A percentile compares a stretch with the other conserved stretches of the same genome.
These are phyloP conservation scores for Maudiozyma humilis DNA, from an alignment of 1,139 yeast genomes.

Conservation along the genomic window DNA sequence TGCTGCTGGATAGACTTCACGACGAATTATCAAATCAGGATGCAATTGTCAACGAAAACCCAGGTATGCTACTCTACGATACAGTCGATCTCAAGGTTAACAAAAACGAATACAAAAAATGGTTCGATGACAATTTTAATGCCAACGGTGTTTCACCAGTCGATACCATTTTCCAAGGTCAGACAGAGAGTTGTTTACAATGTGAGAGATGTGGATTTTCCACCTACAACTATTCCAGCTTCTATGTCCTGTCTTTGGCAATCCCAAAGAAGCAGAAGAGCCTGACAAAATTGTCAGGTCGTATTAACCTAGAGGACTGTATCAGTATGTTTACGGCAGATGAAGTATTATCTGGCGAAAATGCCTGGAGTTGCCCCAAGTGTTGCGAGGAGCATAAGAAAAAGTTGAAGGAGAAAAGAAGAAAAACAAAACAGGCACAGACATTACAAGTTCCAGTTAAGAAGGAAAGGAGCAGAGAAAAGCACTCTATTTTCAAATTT, in stretches of 20 bases:
- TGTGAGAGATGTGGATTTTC: conserved; percentile 59
- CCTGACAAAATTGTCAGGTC: conserved; percentile 30
- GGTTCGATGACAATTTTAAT: conserved; percentile 47
- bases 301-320: conserved; percentile 49
- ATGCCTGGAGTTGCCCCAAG: conserved; percentile 73
- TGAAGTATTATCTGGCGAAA: conserved; percentile 60
- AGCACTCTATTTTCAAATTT: conserved; percentile 9
- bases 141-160: conserved; percentile 61
- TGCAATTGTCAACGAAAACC: conserved; percentile 34
- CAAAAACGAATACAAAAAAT: conserved; percentile 46
- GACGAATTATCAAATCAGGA: conserved; percentile 49
- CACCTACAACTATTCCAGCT: conserved; percentile 52
- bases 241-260: conserved; percentile 57
- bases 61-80: conserved; percentile 34
- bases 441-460: conserved; percentile 12
- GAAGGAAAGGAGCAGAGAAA: conserved; percentile 11
- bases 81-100: conserved; percentile 29
- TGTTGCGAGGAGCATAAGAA: conserved; percentile 38
- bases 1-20: conserved; percentile 57
- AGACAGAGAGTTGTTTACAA: conserved; percentile 52
- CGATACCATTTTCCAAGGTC: conserved; percentile 57
- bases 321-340: conserved; percentile 58
- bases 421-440: background rate
- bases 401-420: conserved; percentile 1
- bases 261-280: conserved; percentile 40